These are phyloP conservation scores for Cercospora beticola DNA, from an alignment of 2,329 filamentous ascomycete genomes.

Conservation along the genomic window DNA sequence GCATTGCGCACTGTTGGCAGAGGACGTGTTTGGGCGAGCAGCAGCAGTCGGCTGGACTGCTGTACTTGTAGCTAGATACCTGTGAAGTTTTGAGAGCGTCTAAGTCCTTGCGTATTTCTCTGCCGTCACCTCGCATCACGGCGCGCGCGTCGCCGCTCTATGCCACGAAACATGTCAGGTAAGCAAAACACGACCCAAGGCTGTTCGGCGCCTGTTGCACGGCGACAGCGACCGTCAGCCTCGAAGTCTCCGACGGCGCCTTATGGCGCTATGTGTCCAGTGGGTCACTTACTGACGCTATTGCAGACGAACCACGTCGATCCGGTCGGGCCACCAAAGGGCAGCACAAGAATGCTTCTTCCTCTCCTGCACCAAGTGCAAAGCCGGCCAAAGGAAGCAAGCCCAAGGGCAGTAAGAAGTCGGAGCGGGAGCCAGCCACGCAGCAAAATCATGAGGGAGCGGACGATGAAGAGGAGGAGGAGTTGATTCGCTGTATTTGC, in stretches of 20 bases:
- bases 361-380: conserved; percentile 45
- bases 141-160: conserved; percentile 4
- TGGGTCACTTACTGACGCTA: conserved; percentile 14
- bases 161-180: conserved; percentile 26
- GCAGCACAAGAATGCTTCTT: conserved; percentile 84
- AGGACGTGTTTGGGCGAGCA: conserved; percentile 7
- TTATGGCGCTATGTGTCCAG: not conserved
- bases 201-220: not conserved
- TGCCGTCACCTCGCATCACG: conserved; percentile 12
- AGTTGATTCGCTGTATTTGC: conserved; percentile 84
- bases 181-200: conserved; percentile 16
- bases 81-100: conserved; percentile 28
- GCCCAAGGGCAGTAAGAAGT: conserved; percentile 41
- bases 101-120: conserved; percentile 16
- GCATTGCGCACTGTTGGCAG: not conserved
- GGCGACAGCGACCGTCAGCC: not conserved
- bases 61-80: conserved; percentile 23
- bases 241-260: not conserved
- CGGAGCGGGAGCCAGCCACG: conserved; percentile 41
- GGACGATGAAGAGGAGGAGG: conserved; percentile 52
- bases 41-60: not conserved
- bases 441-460: conserved; percentile 50
- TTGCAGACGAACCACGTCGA: conserved; percentile 77
- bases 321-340: conserved; percentile 96
- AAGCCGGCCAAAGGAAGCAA: conserved; percentile 35